phyloP scores from a whole-genome alignment of 176 grass and related monocot genomes.

The Coix lacrymajobi region DNA sequence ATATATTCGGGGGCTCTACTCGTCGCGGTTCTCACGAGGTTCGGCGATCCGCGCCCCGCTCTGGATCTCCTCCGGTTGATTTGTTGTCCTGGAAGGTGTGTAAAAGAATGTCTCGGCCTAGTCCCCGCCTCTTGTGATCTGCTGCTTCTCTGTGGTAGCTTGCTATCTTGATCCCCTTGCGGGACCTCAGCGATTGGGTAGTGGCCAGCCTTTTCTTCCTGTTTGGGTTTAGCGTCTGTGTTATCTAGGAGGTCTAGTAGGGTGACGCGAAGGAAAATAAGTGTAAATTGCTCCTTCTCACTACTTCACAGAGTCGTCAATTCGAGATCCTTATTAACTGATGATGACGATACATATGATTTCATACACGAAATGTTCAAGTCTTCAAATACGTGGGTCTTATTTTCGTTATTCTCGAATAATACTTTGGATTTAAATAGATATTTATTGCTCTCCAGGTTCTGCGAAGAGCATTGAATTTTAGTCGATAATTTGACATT shows the following conservation, averaged over 20 bases:
- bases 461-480: neutral
- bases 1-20: neutral
- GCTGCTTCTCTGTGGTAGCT: neutral
- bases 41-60: neutral
- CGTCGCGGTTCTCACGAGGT: neutral
- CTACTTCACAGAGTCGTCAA: neutral
- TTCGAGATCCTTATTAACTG: neutral
- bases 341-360: neutral
- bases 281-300: neutral
- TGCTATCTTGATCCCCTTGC: neutral
- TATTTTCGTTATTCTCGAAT: neutral
- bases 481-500: neutral
- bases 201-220: neutral
- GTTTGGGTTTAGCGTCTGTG: neutral
- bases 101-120: neutral
- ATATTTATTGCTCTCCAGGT: neutral
- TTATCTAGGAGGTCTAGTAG: neutral
- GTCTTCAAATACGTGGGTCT: neutral
- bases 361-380: neutral
- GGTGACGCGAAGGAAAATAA: neutral
- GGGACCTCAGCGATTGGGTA: neutral
- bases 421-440: neutral
- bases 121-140: neutral
- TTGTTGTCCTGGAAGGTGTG: neutral
- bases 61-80: neutral